Conservation (phyloP, 257 asterid genomes). For the Solanum lycopersicoides region DNA sequence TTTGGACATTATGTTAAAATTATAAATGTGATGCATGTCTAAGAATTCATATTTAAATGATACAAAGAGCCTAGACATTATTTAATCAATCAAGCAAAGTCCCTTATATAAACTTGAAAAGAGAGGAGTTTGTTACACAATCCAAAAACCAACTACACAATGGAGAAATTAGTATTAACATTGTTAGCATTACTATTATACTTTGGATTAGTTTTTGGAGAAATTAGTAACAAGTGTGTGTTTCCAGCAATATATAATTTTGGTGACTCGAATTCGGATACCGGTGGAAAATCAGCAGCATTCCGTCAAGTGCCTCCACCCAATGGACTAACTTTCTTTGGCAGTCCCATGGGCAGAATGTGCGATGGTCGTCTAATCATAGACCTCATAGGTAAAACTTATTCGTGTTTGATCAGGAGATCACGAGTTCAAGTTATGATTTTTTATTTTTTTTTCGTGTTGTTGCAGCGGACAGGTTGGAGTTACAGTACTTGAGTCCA, state of each 20-base stretch:
- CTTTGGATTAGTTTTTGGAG: background rate
- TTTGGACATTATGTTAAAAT: background rate
- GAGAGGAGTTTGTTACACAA: background rate
- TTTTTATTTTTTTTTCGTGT: background rate
- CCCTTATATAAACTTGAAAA: background rate
- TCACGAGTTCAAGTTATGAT: background rate
- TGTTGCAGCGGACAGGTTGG: constrained; percentile 19
- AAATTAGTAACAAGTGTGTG: background rate
- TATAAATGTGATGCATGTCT: background rate
- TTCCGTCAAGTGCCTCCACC: constrained; percentile 12
- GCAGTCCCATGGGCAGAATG: constrained; percentile 23
- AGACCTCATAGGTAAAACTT: constrained; percentile 14
- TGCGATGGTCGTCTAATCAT: constrained; percentile 28
- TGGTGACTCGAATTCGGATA: constrained; percentile 28
- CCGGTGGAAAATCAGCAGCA: constrained; percentile 29
- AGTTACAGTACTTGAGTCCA: constrained; percentile 11
- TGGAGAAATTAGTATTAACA: background rate
- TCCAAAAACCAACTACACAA: background rate
- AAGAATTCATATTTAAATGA: background rate
- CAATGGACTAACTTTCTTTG: constrained; percentile 30
- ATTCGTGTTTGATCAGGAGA: background rate
- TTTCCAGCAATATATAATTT: constrained; percentile 23
- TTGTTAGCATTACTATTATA: background rate
- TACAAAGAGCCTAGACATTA: background rate
- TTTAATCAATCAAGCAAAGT: background rate